A percentile compares a stretch with the other conserved stretches of the same genome.
Evolutionary conservation across 129 eudicot species (phyloP).

Genomic region (Sambucus nigra): DNA sequence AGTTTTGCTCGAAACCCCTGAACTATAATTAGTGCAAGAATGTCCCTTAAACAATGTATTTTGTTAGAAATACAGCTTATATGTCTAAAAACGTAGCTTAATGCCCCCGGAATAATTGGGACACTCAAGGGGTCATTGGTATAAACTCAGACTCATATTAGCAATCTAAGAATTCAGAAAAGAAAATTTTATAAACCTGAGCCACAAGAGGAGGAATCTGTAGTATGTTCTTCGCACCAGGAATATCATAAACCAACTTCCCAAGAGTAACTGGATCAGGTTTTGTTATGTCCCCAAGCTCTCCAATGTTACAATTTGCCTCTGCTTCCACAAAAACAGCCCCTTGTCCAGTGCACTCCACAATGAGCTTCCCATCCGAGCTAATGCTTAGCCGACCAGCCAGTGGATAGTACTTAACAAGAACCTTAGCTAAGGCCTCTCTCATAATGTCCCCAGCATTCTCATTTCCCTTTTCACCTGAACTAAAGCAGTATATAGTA

Average conservation of each 20-base stretch:
- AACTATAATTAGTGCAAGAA: too few species aligned
- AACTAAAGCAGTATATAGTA: constrained; percentile 18
- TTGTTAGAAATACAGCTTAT: too few species aligned
- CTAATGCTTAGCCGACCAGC: constrained; percentile 24
- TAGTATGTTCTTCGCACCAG: constrained; percentile 21
- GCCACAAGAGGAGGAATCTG: constrained; percentile 25
- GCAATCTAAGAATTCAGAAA: too few species aligned
- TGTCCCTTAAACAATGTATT: too few species aligned
- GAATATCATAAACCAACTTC: constrained; percentile 21
- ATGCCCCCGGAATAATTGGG: too few species aligned
- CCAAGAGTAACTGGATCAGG: constrained; percentile 22
- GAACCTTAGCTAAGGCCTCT: constrained; percentile 17
- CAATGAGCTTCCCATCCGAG: constrained; percentile 26
- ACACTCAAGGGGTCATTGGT: too few species aligned
- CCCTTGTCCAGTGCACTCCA: constrained; percentile 31
- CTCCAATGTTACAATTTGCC: constrained; percentile 20
- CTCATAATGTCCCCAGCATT: constrained; percentile 10
- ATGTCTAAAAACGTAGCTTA: too few species aligned
- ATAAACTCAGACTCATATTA: too few species aligned
- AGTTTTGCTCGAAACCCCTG: too few species aligned
- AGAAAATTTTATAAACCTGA: constrained; percentile 11
- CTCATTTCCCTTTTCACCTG: constrained; percentile 21
- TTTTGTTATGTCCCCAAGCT: constrained; percentile 29
- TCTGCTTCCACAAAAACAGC: constrained; percentile 40
- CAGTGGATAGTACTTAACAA: constrained; percentile 27